Base-by-base conservation (phyloP, 352 stramenopile species). In the Globisporangium camurandrum region DNA sequence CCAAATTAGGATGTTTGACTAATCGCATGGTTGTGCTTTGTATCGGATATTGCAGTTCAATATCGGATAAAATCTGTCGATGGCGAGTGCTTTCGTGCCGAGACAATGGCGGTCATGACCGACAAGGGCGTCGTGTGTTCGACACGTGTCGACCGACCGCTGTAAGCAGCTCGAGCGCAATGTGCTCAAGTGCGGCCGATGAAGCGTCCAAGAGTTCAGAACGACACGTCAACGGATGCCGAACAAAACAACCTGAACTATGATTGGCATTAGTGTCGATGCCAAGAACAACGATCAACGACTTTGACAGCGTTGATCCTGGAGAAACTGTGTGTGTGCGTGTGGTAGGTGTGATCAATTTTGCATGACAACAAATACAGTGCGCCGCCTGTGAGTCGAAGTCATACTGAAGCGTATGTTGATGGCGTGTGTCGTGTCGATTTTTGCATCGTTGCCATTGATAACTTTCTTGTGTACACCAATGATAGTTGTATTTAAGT, bases 51-150 rank as follows among this genome's bases (percentile, higher is more conserved):
- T 20, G 20, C 63, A 93, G 81, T 93, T 60, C 67, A 72, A 54
- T 90, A 88, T 58, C 62, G 80, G 59, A 86, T 88, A 86, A 93
- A 90, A 59, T 73, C 75, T 49, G 75, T 63, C 48, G 75, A 88
- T 23, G 78, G 78, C 66, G 77, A 85, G 61, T 86, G 71, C 57
- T 87, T 81, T 57, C 64, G 76, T 45, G 81, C 78, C 14, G 74
- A 90, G 57, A 86, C 80, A 27, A 64, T 64, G n/a, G 81, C 78
- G 49, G 75, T 76, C 38, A 65, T 88, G 64, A 73, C 72, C 9
- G 78, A 90, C 28, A 74, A 80, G 49, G 79, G 78, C 27, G 63
- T 93, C 23, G 75, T 93, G 51, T 86, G 78, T 61, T 88, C 76
- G 22, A 90, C 81, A 24, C 78, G 81, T 41, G 78, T 92, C 66